Base-by-base conservation (phyloP, 148 eudicot genomes). In the Spergularia marina region DNA sequence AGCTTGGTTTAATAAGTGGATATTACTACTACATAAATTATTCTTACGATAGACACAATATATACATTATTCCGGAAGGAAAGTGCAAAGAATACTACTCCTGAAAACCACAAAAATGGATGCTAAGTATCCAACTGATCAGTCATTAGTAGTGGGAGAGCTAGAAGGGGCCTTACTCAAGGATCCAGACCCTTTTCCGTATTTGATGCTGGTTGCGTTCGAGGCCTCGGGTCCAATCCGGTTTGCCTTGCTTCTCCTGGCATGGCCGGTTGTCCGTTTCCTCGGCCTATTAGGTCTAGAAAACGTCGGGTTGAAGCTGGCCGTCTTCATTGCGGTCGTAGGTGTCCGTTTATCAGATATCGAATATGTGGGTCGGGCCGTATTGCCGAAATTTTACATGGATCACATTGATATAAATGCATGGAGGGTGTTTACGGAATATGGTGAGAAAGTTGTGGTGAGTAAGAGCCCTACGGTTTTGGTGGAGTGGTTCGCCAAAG, bases 401-500 rank as follows among this genome's bases (percentile, higher is more conserved):
- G 84, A 82, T 52, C 90, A 87, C 47, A 62, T 77, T 18, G 83
- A 90, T 55, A 74, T 90, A 83, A 92, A 90, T 67, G 90, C 90
- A 4, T 95, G 91, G 93, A 85, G 85, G 71, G 79, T 82, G 36
- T 95, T 90, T 74, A 86, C 87, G 47, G 59, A 79, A 41, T 82
- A 81, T 60, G 90, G 83, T 64, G 90, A 86, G 79, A 86, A 81
- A 53, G 87, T 92, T 11, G 94, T 92, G 77, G 92, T 89, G 79
- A 90, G 90, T 8, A 86, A 76, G 62, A 86, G 81, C 25, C 98
- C 97, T 2, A 85, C 86, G 77, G 67, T 92, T 41, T 88, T 95
- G 96, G 94, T 90, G 36, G 97, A 92, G 80, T 81, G 87, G 90
- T 95, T 95, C 59, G 88, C 82, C 53, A 92, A 89, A 84, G 92